Conservation (phyloP, 352 stramenopile genomes). For the Globisporangium orthogonon region DNA sequence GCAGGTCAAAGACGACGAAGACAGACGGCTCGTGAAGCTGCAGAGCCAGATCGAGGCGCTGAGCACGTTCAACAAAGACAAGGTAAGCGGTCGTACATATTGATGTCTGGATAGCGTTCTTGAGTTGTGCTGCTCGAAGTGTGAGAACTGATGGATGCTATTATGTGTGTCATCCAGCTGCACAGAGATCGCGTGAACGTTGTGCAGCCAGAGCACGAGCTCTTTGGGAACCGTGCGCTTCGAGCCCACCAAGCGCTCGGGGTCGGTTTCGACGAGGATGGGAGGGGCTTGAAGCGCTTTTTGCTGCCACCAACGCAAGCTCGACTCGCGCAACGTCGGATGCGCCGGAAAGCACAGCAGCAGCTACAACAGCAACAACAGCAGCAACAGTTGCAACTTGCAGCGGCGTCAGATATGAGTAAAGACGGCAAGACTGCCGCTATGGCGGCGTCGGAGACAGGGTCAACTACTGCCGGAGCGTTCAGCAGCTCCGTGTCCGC, state of each 20-base stretch:
- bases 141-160: background rate
- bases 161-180: slow-evolving; percentile 20
- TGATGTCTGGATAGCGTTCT: background rate
- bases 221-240: slow-evolving; percentile 24
- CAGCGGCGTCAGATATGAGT: background rate
- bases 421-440: slow-evolving; percentile 19
- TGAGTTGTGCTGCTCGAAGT: background rate
- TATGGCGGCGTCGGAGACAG: background rate
- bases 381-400: slow-evolving; percentile 15
- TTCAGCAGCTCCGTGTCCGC: background rate
- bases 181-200: slow-evolving; percentile 57
- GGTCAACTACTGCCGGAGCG: background rate
- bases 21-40: slow-evolving; percentile 89
- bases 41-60: slow-evolving; percentile 90
- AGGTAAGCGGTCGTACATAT: slow-evolving; percentile 19
- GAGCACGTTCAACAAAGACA: slow-evolving; percentile 78
- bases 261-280: slow-evolving; percentile 31
- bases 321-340: slow-evolving; percentile 22
- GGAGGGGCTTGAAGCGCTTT: slow-evolving; percentile 34
- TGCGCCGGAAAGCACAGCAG: slow-evolving; percentile 26
- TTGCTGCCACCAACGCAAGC: slow-evolving; percentile 24
- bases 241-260: slow-evolving; percentile 21
- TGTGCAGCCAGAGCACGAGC: slow-evolving; percentile 58
- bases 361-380: slow-evolving; percentile 1
- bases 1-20: slow-evolving; percentile 91